Evolutionary conservation across 192 early-diverging fungal species (phyloP).

Genomic region (Gryganskiella cystojenkinii): DNA sequence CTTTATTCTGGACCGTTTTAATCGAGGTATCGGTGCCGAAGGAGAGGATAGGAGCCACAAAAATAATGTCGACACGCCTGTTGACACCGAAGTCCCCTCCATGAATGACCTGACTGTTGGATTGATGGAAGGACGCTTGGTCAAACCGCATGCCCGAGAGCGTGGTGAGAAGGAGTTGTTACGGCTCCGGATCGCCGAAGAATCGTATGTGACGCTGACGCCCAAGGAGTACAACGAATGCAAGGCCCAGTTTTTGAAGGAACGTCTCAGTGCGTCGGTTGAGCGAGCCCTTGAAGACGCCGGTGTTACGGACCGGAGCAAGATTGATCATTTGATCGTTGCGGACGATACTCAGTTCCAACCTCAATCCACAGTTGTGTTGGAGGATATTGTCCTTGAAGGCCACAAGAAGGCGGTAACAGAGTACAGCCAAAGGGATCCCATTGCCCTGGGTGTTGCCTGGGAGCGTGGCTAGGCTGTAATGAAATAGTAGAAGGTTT

Average conservation of each 20-base stretch:
- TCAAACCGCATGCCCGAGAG: background rate
- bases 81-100: background rate
- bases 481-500: too few relatives aligned
- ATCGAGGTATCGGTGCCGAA: background rate
- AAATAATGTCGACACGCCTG: background rate
- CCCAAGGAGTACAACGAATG: background rate
- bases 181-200: background rate
- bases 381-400: background rate
- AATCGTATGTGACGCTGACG: background rate
- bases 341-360: background rate
- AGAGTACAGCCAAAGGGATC: too few relatives aligned
- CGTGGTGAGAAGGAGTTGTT: background rate
- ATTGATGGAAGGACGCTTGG: background rate
- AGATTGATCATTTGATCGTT: constrained; percentile 5
- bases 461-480: too few relatives aligned
- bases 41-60: background rate
- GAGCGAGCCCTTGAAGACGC: background rate
- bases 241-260: background rate
- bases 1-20: background rate
- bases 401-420: too few relatives aligned
- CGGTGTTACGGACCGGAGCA: background rate
- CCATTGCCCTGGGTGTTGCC: too few relatives aligned
- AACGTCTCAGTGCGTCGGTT: background rate
- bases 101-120: background rate
- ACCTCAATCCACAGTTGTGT: background rate